Conservation (phyloP, 768 basidiomycete genomes). For the Russula sp. region DNA sequence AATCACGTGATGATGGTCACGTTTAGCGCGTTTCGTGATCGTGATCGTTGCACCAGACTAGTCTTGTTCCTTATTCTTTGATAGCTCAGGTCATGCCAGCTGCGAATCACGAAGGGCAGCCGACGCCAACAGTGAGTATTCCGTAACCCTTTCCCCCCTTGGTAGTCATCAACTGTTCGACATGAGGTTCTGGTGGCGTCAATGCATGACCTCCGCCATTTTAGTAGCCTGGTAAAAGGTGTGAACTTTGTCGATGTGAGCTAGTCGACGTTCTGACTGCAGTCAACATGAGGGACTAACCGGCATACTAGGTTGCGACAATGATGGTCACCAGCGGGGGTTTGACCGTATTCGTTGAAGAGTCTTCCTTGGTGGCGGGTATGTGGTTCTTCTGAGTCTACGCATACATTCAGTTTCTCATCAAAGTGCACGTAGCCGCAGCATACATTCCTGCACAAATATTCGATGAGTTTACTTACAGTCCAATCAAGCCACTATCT, state of each 20-base stretch:
- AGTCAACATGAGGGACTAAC: slow-evolving; percentile 2
- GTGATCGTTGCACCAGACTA: not conserved
- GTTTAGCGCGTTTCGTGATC: not conserved
- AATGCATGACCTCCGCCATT: slow-evolving; percentile 77
- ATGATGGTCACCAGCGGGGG: slow-evolving; percentile 68
- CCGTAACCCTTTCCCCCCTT: not conserved
- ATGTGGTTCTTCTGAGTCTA: slow-evolving; percentile 29
- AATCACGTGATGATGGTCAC: slow-evolving; percentile 7
- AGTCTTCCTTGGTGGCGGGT: slow-evolving; percentile 80
- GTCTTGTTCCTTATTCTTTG: not conserved
- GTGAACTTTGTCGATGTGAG: slow-evolving; percentile 79
- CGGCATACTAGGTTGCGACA: slow-evolving; percentile 57
- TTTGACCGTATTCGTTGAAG: slow-evolving; percentile 78
- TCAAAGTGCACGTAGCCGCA: slow-evolving; percentile 53
- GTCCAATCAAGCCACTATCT: slow-evolving; percentile 36
- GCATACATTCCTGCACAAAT: slow-evolving; percentile 76
- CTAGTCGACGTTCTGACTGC: slow-evolving; percentile 11
- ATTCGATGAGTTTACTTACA: slow-evolving; percentile 77
- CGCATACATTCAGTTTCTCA: not conserved
- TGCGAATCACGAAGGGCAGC: slow-evolving; percentile 4
- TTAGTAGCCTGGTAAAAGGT: slow-evolving; percentile 74
- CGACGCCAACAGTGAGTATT: slow-evolving; percentile 19
- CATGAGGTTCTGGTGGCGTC: slow-evolving; percentile 62
- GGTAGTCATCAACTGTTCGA: not conserved
- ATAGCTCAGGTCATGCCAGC: slow-evolving; percentile 9